Percentiles rank a stretch among this genome's conserved stretches.
Evolutionary conservation across 2,329 filamentous ascomycete genomes (phyloP).

Genomic region (Mycosphaerella sp.): DNA sequence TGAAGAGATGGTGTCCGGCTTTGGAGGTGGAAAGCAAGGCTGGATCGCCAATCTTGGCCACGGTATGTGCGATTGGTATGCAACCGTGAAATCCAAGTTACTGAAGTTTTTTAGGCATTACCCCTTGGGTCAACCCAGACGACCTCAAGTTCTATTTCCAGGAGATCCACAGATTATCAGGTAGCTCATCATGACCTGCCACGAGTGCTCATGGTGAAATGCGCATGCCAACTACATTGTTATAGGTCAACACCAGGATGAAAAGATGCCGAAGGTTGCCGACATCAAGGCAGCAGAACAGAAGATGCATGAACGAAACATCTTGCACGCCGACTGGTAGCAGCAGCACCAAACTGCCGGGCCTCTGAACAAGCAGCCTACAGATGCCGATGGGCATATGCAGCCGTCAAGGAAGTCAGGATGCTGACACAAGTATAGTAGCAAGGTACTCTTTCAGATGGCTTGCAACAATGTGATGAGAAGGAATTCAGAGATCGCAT

Average conservation of each 20-base stretch:
- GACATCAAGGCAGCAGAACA: conserved; percentile 27
- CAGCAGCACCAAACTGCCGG: no score
- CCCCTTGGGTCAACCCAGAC: conserved; percentile 88
- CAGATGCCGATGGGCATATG: not conserved
- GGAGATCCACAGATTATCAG: conserved; percentile 62
- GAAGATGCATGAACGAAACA: conserved; percentile 34
- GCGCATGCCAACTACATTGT: conserved; percentile 26
- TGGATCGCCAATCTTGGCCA: conserved; percentile 98
- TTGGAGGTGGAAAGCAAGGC: conserved; percentile 73
- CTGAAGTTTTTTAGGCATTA: conserved; percentile 60
- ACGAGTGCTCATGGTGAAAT: conserved; percentile 5
- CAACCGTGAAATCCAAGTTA: not conserved
- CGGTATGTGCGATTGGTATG: conserved; percentile 51
- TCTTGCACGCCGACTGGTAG: conserved; percentile 33
- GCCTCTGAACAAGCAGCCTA: not conserved
- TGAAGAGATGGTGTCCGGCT: conserved; percentile 79
- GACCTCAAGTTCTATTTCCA: conserved; percentile 90
- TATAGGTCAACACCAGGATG: conserved; percentile 27
- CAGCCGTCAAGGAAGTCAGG: no score
- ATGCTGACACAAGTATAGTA: no score
- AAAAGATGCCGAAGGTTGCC: conserved; percentile 19
- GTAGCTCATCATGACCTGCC: conserved; percentile 32
- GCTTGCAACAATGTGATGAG: no score
- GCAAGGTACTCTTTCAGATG: no score
- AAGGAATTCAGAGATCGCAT: no score